Evolutionary conservation across 2,329 filamentous ascomycete genomes (phyloP).

Genomic region (Alternaria postmessia): DNA sequence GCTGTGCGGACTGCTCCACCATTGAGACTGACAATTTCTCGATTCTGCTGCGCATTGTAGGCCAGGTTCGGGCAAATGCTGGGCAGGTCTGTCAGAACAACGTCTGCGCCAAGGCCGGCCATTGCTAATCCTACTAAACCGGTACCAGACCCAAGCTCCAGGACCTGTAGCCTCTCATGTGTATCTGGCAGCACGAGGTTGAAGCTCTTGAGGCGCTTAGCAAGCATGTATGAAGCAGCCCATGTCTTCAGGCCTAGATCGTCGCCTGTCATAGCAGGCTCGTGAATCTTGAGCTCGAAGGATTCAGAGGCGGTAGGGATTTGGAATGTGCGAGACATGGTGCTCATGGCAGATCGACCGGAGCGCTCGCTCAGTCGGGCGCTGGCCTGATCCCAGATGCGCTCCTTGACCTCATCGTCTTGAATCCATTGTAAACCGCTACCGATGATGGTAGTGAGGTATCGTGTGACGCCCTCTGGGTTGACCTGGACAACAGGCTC

Average conservation of each 20-base stretch:
- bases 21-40: constrained; percentile 60
- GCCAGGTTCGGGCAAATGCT: constrained; percentile 82
- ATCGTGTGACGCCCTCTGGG: constrained; percentile 65
- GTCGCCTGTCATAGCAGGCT: constrained; percentile 88
- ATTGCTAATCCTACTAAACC: constrained; percentile 90
- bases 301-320: constrained; percentile 58
- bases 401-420: constrained; percentile 71
- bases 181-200: constrained; percentile 13
- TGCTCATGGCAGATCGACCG: constrained; percentile 74
- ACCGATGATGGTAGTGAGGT: constrained; percentile 73
- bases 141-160: constrained; percentile 90
- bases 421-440: constrained; percentile 73
- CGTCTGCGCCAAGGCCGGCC: constrained; percentile 71
- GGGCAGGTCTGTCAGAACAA: constrained; percentile 83
- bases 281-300: constrained; percentile 73
- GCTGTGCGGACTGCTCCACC: constrained; percentile 69
- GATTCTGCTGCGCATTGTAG: constrained; percentile 75
- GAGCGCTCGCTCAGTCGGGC: constrained; percentile 84
- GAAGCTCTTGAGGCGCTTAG: constrained; percentile 68
- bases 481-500: constrained; percentile 49
- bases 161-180: constrained; percentile 46
- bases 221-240: constrained; percentile 88
- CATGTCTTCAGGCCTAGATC: constrained; percentile 94
- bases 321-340: constrained; percentile 67
- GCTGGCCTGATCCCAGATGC: constrained; percentile 80